phyloP scores from a whole-genome alignment of 352 stramenopile species.

The Stramenopiles sp. region DNA sequence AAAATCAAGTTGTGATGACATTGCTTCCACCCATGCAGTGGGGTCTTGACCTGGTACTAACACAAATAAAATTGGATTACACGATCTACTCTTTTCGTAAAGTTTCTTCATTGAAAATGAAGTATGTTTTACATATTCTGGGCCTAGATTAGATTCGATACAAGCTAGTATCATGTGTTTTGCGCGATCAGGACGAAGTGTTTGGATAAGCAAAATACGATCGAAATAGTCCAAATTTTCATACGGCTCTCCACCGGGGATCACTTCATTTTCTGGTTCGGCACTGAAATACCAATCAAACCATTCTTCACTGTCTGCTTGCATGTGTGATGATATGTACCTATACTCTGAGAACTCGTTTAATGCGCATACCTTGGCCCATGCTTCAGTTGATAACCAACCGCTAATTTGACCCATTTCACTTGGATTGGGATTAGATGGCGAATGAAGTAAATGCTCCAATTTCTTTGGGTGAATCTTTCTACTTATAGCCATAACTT shows the following conservation, averaged over 20 bases:
- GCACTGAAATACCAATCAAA: conserved; percentile 69
- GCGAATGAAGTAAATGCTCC: conserved; percentile 49
- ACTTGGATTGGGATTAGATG: conserved; percentile 36
- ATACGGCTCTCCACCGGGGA: conserved; percentile 69
- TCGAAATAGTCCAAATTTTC: conserved; percentile 33
- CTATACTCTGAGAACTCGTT: conserved; percentile 24
- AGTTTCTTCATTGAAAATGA: conserved; percentile 73
- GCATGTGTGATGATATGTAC: conserved; percentile 62
- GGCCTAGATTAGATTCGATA: conserved; percentile 46
- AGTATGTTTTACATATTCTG: conserved; percentile 68
- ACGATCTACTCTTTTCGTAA: conserved; percentile 64
- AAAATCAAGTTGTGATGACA: conserved; percentile 67
- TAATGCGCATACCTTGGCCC: conserved; percentile 49
- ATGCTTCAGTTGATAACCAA: conserved; percentile 48
- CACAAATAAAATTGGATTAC: conserved; percentile 80
- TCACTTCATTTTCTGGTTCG: conserved; percentile 55
- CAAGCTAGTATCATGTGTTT: conserved; percentile 65
- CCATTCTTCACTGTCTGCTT: conserved; percentile 83
- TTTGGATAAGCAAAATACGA: conserved; percentile 65
- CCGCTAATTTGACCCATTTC: conserved; percentile 59
- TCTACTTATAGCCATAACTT: conserved; percentile 52
- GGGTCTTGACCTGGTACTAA: conserved; percentile 75
- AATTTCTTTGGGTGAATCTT: conserved; percentile 39
- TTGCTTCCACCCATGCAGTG: conserved; percentile 60
- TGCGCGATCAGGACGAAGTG: conserved; percentile 62